A percentile compares a stretch with the other conserved stretches of the same genome.
phyloP scores from a whole-genome alignment of 2,329 filamentous ascomycete genomes.

The Trichoderma koningiopsis region DNA sequence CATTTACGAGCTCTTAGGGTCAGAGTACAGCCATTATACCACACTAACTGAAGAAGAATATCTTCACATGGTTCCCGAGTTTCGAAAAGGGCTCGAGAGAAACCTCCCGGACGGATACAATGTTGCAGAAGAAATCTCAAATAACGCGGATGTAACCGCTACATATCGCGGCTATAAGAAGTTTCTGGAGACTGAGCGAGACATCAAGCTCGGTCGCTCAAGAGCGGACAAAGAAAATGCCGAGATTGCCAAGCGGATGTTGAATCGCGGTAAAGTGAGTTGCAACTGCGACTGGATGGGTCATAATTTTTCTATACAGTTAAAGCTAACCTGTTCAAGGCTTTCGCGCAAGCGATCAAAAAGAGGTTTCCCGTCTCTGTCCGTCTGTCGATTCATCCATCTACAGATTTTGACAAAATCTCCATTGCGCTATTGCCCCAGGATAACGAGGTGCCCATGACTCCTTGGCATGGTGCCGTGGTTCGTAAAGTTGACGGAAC shows the following conservation, averaged over 20 bases:
- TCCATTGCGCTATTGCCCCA: conserved; percentile 31
- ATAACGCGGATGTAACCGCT: conserved; percentile 29
- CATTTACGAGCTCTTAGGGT: conserved; percentile 41
- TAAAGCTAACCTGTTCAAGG: neutral
- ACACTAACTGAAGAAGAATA: conserved; percentile 1
- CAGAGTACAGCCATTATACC: conserved; percentile 19
- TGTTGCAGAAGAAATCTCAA: conserved; percentile 28
- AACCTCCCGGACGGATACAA: neutral
- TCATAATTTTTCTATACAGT: neutral
- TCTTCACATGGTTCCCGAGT: neutral
- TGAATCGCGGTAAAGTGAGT: neutral
- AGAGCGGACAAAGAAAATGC: conserved; percentile 2
- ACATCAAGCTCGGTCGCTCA: neutral
- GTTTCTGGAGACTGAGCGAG: conserved; percentile 25
- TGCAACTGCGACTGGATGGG: neutral
- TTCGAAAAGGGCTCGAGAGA: neutral
- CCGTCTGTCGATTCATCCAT: conserved; percentile 30
- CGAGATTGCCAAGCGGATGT: neutral
- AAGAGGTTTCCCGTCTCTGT: conserved; percentile 28
- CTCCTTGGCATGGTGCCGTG: conserved; percentile 41
- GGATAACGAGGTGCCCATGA: conserved; percentile 30
- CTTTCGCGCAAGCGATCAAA: conserved; percentile 23
- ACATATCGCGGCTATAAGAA: conserved; percentile 31
- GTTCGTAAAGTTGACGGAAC: conserved; percentile 39
- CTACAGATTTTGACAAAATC: conserved; percentile 25